Conservation (phyloP, 2,329 filamentous ascomycete species). For the Pseudogymnoascus sp. region DNA sequence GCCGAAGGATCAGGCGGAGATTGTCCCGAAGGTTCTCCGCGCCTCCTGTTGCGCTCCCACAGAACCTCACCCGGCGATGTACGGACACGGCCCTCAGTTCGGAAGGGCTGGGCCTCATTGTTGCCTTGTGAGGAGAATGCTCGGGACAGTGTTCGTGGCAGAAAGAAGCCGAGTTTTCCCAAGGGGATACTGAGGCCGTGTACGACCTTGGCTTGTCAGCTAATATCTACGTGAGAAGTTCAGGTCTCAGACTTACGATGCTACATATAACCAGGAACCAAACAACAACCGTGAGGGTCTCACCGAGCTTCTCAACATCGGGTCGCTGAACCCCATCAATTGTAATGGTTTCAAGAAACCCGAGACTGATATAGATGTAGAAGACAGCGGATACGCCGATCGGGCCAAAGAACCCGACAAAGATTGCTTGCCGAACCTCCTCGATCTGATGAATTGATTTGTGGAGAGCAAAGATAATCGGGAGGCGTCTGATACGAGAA, state of each 20-base stretch:
- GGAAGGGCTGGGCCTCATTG: constrained; percentile 15
- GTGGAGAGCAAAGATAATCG: constrained; percentile 67
- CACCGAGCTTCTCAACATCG: constrained; percentile 59
- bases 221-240: background rate
- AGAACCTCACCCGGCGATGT: constrained; percentile 14
- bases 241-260: constrained; percentile 53
- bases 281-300: constrained; percentile 64
- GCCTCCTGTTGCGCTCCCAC: constrained; percentile 16
- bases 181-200: constrained; percentile 78
- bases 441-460: constrained; percentile 74
- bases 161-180: constrained; percentile 53
- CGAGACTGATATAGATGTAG: constrained; percentile 73
- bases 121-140: constrained; percentile 27
- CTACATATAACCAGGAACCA: constrained; percentile 84
- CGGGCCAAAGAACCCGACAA: constrained; percentile 88
- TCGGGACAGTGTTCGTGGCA: constrained; percentile 56
- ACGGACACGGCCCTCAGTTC: constrained; percentile 13
- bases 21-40: constrained; percentile 11
- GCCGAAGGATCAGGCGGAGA: constrained; percentile 12
- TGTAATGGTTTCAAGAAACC: constrained; percentile 57
- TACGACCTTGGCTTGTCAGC: constrained; percentile 47
- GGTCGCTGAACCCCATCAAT: constrained; percentile 50
- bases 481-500: constrained; percentile 61
- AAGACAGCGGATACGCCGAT: constrained; percentile 87
- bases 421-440: constrained; percentile 64